These are phyloP conservation scores for Salix purpurea DNA, from an alignment of 345 rosid species.

Conservation along the genomic window DNA sequence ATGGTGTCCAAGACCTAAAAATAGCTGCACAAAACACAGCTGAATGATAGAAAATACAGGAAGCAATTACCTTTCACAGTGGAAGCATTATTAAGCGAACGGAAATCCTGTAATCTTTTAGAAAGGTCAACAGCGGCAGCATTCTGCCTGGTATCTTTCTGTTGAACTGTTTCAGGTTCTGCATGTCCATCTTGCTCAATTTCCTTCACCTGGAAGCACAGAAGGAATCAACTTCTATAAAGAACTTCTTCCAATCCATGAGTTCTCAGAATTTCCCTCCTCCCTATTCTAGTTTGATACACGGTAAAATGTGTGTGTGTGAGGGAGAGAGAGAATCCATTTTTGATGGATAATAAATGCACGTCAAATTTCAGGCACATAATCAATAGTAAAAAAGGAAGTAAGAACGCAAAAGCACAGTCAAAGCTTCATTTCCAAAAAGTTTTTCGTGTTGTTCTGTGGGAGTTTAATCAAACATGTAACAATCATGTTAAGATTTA, in stretches of 20 bases:
- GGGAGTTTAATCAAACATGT: not conserved
- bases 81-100: slow-evolving; percentile 52
- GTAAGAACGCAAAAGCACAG: not conserved
- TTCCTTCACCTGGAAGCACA: slow-evolving; percentile 61
- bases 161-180: slow-evolving; percentile 44
- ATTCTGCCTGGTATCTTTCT: slow-evolving; percentile 58
- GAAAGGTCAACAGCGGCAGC: slow-evolving; percentile 80
- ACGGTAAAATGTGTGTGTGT: not conserved
- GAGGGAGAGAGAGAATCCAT: not conserved
- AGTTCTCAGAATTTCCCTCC: not conserved
- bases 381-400: not conserved
- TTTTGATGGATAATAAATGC: not conserved
- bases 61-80: slow-evolving; percentile 65
- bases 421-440: not conserved
- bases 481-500: not conserved
- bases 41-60: not conserved
- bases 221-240: not conserved
- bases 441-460: not conserved
- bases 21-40: not conserved
- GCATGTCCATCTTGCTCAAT: slow-evolving; percentile 63
- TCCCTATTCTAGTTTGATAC: not conserved
- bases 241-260: not conserved
- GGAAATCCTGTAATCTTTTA: slow-evolving; percentile 76
- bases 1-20: not conserved
- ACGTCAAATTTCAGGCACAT: not conserved